A percentile compares a stretch with the other conserved stretches of the same genome.
Evolutionary conservation across 768 basidiomycete genomes (phyloP).

Genomic region (Chalciporus pseudorubinellus): DNA sequence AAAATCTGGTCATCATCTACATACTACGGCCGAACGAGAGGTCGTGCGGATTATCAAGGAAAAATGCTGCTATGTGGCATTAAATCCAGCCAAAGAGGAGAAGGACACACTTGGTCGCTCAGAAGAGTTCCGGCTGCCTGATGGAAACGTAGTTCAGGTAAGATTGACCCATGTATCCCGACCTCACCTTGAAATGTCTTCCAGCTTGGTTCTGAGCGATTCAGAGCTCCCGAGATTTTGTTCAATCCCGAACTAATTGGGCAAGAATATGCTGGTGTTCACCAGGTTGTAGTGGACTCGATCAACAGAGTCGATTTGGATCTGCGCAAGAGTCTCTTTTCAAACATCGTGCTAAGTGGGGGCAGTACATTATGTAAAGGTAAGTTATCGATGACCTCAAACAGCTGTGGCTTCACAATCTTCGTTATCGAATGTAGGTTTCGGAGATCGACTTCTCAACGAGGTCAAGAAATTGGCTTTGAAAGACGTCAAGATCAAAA

Average conservation of each 20-base stretch:
- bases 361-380: conserved; percentile 96
- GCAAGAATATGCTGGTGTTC: conserved; percentile 94
- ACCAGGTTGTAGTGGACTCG: conserved; percentile 98
- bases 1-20: conserved; percentile 91
- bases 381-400: conserved; percentile 32
- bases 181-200: conserved; percentile 10
- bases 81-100: conserved; percentile 93
- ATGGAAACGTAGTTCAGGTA: conserved; percentile 91
- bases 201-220: conserved; percentile 91
- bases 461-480: conserved; percentile 96
- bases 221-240: conserved; percentile 94
- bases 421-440: conserved; percentile 49
- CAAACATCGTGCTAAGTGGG: conserved; percentile 95
- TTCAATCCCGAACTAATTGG: conserved; percentile 98
- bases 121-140: conserved; percentile 92
- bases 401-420: conserved; percentile 19
- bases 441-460: conserved; percentile 92
- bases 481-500: conserved; percentile 98
- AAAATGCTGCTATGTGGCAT: conserved; percentile 93
- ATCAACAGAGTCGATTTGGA: conserved; percentile 96
- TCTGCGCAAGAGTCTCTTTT: conserved; percentile 90
- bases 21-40: conserved; percentile 96
- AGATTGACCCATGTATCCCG: conserved; percentile 21
- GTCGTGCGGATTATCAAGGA: conserved; percentile 98
- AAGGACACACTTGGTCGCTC: conserved; percentile 75